A percentile compares a stretch with the other conserved stretches of the same genome.
Evolutionary conservation across 495 filamentous ascomycete genomes (phyloP).

Genomic region (Lasiosphaeria ovina): DNA sequence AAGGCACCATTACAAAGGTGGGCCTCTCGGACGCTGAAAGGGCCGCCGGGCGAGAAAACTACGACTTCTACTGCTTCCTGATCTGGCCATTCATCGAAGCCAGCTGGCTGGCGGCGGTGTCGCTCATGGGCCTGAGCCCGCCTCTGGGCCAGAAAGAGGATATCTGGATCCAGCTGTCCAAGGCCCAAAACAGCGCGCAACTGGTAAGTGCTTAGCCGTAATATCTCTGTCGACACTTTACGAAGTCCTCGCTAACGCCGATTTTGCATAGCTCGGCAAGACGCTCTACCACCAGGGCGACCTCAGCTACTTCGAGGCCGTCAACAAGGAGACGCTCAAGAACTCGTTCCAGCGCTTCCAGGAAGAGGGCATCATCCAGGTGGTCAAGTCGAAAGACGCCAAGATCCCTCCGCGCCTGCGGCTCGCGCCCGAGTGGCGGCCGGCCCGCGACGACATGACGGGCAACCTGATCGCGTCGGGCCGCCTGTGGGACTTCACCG

Average conservation of each 20-base stretch:
- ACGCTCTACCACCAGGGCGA: constrained; percentile 97
- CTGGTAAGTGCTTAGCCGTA: constrained; percentile 51
- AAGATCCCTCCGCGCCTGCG: constrained; percentile 57
- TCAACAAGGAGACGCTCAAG: constrained; percentile 95
- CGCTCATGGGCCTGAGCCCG: constrained; percentile 80
- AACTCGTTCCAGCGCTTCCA: constrained; percentile 87
- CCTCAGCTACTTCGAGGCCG: constrained; percentile 92
- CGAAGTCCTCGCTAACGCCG: not conserved
- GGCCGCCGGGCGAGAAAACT: constrained; percentile 80
- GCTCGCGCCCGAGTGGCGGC: constrained; percentile 77
- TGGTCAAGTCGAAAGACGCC: constrained; percentile 62
- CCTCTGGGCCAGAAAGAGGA: constrained; percentile 58
- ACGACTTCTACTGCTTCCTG: constrained; percentile 96
- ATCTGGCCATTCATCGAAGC: constrained; percentile 98
- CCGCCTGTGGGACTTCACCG: constrained; percentile 83
- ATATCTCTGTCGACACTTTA: not conserved
- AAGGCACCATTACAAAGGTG: constrained; percentile 58
- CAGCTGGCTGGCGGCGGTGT: constrained; percentile 84
- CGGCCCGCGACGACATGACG: constrained; percentile 58
- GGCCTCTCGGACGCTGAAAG: constrained; percentile 77
- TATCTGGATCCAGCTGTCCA: constrained; percentile 73
- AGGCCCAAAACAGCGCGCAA: constrained; percentile 80
- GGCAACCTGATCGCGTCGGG: constrained; percentile 66
- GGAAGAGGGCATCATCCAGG: constrained; percentile 82
- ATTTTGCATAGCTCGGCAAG: constrained; percentile 72